phyloP scores from a whole-genome alignment of 2,329 filamentous ascomycete genomes.

The Neurospora sp. region DNA sequence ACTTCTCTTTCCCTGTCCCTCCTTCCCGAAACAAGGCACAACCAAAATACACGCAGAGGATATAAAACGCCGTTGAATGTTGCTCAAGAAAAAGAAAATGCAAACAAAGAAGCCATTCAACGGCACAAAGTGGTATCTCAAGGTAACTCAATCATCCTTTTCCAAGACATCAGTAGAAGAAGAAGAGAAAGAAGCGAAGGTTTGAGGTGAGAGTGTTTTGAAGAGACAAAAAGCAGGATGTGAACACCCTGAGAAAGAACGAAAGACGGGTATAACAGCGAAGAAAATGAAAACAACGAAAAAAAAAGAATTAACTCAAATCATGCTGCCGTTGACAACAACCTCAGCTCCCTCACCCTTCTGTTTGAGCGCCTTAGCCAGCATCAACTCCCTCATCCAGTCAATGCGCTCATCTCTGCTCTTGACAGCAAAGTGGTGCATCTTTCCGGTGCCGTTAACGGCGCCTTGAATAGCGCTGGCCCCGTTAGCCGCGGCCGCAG shows the following conservation, averaged over 20 bases:
- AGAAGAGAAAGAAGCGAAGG: background rate
- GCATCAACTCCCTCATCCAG: slow-evolving; percentile 93
- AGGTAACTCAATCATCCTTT: background rate
- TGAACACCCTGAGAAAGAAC: background rate
- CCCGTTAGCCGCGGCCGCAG: slow-evolving; percentile 11
- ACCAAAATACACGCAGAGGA: background rate
- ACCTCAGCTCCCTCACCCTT: slow-evolving; percentile 78
- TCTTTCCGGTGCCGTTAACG: slow-evolving; percentile 61
- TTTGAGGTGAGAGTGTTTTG: background rate
- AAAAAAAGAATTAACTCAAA: slow-evolving; percentile 31
- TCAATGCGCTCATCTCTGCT: slow-evolving; percentile 84
- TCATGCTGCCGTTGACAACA: slow-evolving; percentile 71
- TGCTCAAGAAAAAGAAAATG: background rate
- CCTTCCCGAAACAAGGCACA: background rate
- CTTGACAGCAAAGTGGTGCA: slow-evolving; percentile 89
- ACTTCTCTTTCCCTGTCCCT: background rate
- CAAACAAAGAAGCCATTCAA: background rate
- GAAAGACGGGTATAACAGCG: slow-evolving; percentile 5
- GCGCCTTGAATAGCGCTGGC: slow-evolving; percentile 25
- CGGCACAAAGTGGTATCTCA: background rate
- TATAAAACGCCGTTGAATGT: background rate
- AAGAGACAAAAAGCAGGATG: background rate
- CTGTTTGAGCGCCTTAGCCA: slow-evolving; percentile 76
- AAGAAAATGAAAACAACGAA: slow-evolving; percentile 13
- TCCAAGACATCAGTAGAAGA: background rate